Evolutionary conservation across 2,329 filamentous ascomycete species (phyloP), one percentile per base, ranked within the genome.

Genomic region (Dactylellina cionopaga): DNA sequence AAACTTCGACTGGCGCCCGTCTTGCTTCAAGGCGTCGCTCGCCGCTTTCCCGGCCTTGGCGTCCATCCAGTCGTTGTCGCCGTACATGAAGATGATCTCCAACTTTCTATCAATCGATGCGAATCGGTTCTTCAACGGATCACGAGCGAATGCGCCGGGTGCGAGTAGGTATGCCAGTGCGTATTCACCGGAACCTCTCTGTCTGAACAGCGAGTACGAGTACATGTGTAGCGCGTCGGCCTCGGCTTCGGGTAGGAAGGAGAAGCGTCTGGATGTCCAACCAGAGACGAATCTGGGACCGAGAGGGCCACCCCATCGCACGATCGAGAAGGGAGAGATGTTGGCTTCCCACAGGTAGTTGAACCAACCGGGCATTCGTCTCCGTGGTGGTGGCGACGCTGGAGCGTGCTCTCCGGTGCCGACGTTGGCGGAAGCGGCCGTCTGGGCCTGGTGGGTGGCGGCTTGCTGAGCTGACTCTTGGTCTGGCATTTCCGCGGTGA

Each of bases 11-110:
- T 87, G 88, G 3, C 94, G 93, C 62, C 91, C 90, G 78, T 89
- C 88, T 66, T 89, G 84, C 71, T 91, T 89, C 10, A 98, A 85
- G 80, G 90, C 92, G 80, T 93, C 87, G 78, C 90, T 87, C 0
- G 93, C 89, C 0, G 90, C 92, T 47, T 89, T 87, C 0, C 95
- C 95, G 25, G 93, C 95, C 0, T 88, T 88, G 6, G 95, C 89
- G 76, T 99, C 95, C 95, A 99, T 99, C 95, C 95, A 99, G 83
- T 99, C 95, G 78, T 95, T 89, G 77, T 98, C 93, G 74, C 95
- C 95, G 79, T 99, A 99, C 90, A 98, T 93, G 79, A 99, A 87
- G 6, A 98, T 86, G 29, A 98, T 84, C 0, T 95, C 94, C 52
- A 92, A 84, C 0, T 93, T 92, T 29, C 73, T 66, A 2, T 65